These are phyloP conservation scores for Boechera divaricarpa DNA, from an alignment of 345 rosid genomes.

Conservation along the genomic window DNA sequence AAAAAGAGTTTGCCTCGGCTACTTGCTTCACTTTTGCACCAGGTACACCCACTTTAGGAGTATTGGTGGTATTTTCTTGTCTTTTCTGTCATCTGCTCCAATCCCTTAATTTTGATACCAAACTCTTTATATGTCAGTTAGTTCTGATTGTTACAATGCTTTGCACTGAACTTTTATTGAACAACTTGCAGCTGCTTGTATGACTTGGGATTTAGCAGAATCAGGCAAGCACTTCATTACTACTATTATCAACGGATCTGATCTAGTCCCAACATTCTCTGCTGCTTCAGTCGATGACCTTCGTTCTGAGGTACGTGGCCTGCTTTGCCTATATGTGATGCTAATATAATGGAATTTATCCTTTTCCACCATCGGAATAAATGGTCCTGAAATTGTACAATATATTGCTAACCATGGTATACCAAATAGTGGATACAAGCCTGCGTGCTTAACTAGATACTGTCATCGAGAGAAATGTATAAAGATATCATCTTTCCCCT, in stretches of 20 bases:
- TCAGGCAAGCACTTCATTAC: constrained; percentile 92
- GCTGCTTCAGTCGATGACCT: constrained; percentile 90
- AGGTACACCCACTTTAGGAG: constrained; percentile 50
- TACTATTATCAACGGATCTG: constrained; percentile 87
- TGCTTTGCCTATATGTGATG: constrained; percentile 26
- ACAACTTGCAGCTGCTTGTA: constrained; percentile 85
- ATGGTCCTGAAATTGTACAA: constrained; percentile 3
- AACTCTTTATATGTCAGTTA: constrained; percentile 17
- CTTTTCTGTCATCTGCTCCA: constrained; percentile 2
- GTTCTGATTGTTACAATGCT: constrained; percentile 6
- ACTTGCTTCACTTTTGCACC: constrained; percentile 95
- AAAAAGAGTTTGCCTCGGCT: constrained; percentile 76
- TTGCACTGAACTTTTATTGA: constrained; percentile 38
- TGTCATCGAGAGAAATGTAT: not conserved
- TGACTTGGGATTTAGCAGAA: constrained; percentile 99
- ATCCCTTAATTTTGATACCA: not conserved
- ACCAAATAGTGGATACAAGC: constrained; percentile 12
- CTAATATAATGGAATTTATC: not conserved
- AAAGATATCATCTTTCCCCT: constrained; percentile 11
- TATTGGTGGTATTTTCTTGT: not conserved
- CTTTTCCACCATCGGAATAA: not conserved
- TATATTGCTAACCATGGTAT: constrained; percentile 6
- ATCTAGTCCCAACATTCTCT: constrained; percentile 95
- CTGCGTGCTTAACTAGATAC: not conserved
- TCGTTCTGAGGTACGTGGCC: constrained; percentile 75